Base-by-base conservation (phyloP, 2,329 filamentous ascomycete species). In the Aspergillus sp. region DNA sequence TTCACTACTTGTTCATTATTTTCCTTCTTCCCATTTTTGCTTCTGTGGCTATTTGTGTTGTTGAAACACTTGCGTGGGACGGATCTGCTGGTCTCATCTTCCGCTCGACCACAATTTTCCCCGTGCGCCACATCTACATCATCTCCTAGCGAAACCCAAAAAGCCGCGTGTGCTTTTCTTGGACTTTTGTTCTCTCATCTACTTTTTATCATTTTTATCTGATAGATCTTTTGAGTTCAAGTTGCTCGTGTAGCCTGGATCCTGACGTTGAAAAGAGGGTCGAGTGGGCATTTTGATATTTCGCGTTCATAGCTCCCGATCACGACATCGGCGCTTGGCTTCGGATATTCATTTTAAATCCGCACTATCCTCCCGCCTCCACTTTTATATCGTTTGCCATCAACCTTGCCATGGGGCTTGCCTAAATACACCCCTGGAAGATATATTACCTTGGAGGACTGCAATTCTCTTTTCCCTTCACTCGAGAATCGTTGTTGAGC, bases 291-390 rank as follows among this genome's bases (percentile, higher is more conserved):
- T 56, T 58, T 57, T 55, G 55, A 60, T 59, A 60, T 59, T 65
- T 69, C 65, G 67, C 65, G 61, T 64, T 69, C 45, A 55, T 32
- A 62, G 63, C 60, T 64, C 45, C 45, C 30, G 58, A 72, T 72
- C 68, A 71, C 70, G 70, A 71, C 70, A 72, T 72, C 69, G 68
- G 41, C 53, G 47, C 63, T 65, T 65, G 61, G 63, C 58, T 60
- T 38, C 52, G 59, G 51, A 59, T 56, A 47, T 55, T 55, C 55
- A 56, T 59, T 61, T 66, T 65, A 64, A 65, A 66, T 54, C 53
- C 58, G 59, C 30, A 47, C 51, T 38, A 52, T 28, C 47, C 17
- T 38, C 43, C 39, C 41, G 52, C 53, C 49, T 60, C 57, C 57
- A 55, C 58, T 55, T 48, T 52, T 56, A 25, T 59, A 51, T 56